These are phyloP conservation scores for Amanita brunnescens DNA, from an alignment of 768 basidiomycete species.

Conservation along the genomic window DNA sequence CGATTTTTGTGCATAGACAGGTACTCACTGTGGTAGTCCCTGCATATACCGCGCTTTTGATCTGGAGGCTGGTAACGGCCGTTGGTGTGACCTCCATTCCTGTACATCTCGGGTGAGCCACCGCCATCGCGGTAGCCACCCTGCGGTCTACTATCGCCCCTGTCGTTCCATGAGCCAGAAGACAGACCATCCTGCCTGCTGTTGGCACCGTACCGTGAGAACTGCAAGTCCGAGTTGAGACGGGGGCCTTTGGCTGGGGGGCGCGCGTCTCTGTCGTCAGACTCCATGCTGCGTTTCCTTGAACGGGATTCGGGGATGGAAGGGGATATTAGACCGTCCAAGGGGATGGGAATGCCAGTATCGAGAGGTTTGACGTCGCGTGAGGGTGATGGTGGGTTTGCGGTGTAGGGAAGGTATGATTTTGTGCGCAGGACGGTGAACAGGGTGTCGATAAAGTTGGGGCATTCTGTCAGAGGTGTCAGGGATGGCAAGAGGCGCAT, in stretches of 20 bases:
- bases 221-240: constrained; percentile 53
- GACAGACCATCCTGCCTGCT: constrained; percentile 21
- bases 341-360: constrained; percentile 72
- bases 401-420: constrained; percentile 72
- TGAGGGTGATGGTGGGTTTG: constrained; percentile 32
- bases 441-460: constrained; percentile 73
- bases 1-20: neutral
- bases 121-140: constrained; percentile 26
- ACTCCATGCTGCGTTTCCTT: constrained; percentile 57
- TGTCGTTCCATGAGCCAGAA: constrained; percentile 35
- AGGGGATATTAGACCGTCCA: constrained; percentile 52
- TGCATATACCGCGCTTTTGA: constrained; percentile 70
- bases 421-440: constrained; percentile 80
- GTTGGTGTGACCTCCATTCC: constrained; percentile 27
- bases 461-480: constrained; percentile 39
- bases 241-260: constrained; percentile 67
- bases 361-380: constrained; percentile 36
- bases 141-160: constrained; percentile 21
- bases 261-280: constrained; percentile 52
- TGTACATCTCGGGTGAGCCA: constrained; percentile 23
- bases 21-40: constrained; percentile 86
- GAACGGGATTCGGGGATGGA: constrained; percentile 35
- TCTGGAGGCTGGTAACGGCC: constrained; percentile 63
- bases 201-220: constrained; percentile 47
- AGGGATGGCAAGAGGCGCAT: constrained; percentile 8